These are phyloP conservation scores for Rhynchosporium graminicola DNA, from an alignment of 2,329 filamentous ascomycete species.

Conservation along the genomic window DNA sequence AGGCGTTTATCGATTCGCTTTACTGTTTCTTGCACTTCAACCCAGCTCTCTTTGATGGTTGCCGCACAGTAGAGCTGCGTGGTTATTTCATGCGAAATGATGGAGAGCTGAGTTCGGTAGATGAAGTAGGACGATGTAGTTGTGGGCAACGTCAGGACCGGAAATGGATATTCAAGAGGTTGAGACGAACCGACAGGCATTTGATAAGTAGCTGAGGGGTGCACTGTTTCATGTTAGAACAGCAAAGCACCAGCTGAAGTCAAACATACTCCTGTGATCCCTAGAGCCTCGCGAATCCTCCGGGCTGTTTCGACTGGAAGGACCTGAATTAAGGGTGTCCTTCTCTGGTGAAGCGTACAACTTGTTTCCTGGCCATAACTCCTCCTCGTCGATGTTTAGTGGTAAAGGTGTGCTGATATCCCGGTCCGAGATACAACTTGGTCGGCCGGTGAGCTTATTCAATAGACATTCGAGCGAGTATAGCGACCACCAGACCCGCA, in stretches of 20 bases:
- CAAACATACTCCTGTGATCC: constrained; percentile 9
- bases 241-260: not conserved
- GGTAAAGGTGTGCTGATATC: constrained; percentile 36
- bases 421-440: constrained; percentile 34
- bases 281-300: constrained; percentile 13
- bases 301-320: constrained; percentile 13
- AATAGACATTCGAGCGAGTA: constrained; percentile 34
- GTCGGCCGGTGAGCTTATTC: constrained; percentile 34
- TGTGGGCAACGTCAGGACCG: constrained; percentile 21
- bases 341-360: constrained; percentile 18
- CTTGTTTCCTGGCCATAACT: constrained; percentile 12
- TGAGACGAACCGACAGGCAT: constrained; percentile 17
- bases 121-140: constrained; percentile 34
- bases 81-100: constrained; percentile 34
- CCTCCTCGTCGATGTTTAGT: constrained; percentile 29
- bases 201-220: constrained; percentile 21
- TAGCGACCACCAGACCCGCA: constrained; percentile 36
- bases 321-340: not conserved
- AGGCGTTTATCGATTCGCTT: constrained; percentile 29
- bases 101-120: constrained; percentile 34
- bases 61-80: constrained; percentile 35
- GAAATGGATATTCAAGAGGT: constrained; percentile 18
- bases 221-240: constrained; percentile 11
- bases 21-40: constrained; percentile 32
- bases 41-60: constrained; percentile 32